Evolutionary conservation across 352 stramenopile species (phyloP).

Genomic region (Globisporangium spinosum): DNA sequence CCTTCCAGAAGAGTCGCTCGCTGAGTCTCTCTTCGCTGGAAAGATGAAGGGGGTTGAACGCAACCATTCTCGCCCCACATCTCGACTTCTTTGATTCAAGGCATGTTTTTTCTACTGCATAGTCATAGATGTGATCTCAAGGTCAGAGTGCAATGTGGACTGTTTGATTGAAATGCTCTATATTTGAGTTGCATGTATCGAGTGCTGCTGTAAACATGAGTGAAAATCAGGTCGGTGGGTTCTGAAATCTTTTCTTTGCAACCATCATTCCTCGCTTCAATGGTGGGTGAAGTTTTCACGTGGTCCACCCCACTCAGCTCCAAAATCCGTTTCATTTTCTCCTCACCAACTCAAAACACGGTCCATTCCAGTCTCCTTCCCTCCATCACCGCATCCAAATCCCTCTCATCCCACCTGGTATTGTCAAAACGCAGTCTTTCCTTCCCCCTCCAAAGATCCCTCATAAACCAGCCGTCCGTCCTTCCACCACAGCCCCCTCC

Average conservation of each 20-base stretch:
- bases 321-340: conserved; percentile 1
- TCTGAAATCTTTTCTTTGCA: neutral
- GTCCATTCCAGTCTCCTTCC: neutral
- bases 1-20: neutral
- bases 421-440: neutral
- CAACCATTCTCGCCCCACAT: neutral
- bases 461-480: neutral
- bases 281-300: neutral
- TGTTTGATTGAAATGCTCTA: no score
- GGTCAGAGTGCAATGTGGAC: no score
- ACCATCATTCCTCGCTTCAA: neutral
- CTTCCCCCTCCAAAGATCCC: neutral
- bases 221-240: neutral
- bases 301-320: neutral
- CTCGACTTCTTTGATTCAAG: neutral
- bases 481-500: neutral
- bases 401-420: neutral
- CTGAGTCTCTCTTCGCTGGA: neutral
- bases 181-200: neutral
- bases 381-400: neutral
- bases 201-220: no score
- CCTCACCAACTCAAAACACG: neutral
- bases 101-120: no score
- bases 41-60: neutral
- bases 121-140: no score